Conservation (phyloP, 106 monocot genomes). For the Chionographis japonica region DNA sequence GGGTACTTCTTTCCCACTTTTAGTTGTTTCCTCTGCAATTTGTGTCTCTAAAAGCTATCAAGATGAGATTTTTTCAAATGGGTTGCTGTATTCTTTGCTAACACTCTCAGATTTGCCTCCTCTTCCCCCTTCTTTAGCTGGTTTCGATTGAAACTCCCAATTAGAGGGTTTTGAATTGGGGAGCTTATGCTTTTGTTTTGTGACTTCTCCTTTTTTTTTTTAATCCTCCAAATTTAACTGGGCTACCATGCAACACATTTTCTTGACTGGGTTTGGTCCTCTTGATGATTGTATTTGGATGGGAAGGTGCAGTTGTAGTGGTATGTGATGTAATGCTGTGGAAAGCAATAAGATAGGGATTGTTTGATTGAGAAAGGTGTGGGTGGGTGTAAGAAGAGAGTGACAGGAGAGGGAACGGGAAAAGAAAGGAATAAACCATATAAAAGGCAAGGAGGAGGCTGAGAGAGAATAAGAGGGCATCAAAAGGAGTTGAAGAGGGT, state of each 20-base stretch:
- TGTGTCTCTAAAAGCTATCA: not conserved
- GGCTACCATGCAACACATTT: too few relatives aligned
- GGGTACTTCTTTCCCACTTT: not conserved
- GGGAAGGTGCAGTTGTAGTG: too few relatives aligned
- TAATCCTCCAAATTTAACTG: too few relatives aligned
- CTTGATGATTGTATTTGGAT: too few relatives aligned
- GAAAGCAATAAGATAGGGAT: too few relatives aligned
- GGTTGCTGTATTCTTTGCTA: not conserved
- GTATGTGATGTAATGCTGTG: too few relatives aligned
- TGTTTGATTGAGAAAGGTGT: not conserved
- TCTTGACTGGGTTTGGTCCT: too few relatives aligned
- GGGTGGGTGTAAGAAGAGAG: not conserved
- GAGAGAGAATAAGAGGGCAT: not conserved
- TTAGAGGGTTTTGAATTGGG: too few relatives aligned
- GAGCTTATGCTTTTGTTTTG: too few relatives aligned
- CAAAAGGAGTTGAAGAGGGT: slow-evolving; percentile 6
- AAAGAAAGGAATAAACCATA: not conserved
- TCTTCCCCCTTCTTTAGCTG: not conserved
- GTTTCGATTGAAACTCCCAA: not conserved
- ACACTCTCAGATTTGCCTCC: too few relatives aligned
- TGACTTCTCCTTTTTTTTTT: too few relatives aligned
- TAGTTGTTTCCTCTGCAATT: not conserved
- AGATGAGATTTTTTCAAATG: slow-evolving; percentile 4
- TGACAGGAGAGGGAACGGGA: not conserved
- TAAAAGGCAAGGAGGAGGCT: slow-evolving; percentile 1